Percentiles rank a stretch among this genome's conserved stretches.
Evolutionary conservation across 225 moss, liverwort and hornwort species (phyloP).

Genomic region (Marchantia polymorpha): DNA sequence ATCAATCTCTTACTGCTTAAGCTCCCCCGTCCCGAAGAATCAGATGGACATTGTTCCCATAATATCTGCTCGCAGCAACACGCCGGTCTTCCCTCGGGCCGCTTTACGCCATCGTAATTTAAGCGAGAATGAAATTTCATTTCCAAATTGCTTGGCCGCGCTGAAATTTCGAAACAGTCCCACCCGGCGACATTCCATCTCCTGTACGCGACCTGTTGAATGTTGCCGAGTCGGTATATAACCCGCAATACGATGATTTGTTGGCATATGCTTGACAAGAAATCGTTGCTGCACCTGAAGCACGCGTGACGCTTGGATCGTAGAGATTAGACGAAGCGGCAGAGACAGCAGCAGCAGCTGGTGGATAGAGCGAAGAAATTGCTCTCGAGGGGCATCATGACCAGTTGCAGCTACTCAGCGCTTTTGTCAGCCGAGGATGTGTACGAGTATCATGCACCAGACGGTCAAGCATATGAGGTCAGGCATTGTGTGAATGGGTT

Average conservation of each 20-base stretch:
- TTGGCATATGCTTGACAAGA: background rate
- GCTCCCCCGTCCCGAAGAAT: too few species aligned
- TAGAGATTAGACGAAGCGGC: constrained; percentile 10
- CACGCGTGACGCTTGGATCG: background rate
- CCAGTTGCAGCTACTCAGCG: constrained; percentile 13
- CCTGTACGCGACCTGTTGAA: background rate
- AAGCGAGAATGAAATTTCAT: too few species aligned
- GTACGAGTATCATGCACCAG: constrained; percentile 14
- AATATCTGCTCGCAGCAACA: too few species aligned
- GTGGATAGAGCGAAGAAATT: constrained; percentile 11
- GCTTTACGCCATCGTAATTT: too few species aligned
- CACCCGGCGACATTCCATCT: background rate
- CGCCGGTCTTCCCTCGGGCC: too few species aligned
- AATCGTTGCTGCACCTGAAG: constrained; percentile 9
- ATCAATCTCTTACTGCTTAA: too few species aligned
- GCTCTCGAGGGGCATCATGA: constrained; percentile 9
- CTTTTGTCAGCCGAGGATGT: constrained; percentile 17
- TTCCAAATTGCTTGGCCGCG: too few species aligned
- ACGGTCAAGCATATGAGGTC: constrained; percentile 22
- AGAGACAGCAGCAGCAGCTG: background rate
- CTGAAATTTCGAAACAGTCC: background rate
- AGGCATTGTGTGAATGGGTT: constrained; percentile 11
- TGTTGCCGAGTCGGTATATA: background rate
- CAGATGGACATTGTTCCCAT: too few species aligned
- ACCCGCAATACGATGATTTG: background rate